Evolutionary conservation across 345 rosid genomes (phyloP), one percentile per base, ranked within the genome.

Genomic region (Rhizophora mangle): DNA sequence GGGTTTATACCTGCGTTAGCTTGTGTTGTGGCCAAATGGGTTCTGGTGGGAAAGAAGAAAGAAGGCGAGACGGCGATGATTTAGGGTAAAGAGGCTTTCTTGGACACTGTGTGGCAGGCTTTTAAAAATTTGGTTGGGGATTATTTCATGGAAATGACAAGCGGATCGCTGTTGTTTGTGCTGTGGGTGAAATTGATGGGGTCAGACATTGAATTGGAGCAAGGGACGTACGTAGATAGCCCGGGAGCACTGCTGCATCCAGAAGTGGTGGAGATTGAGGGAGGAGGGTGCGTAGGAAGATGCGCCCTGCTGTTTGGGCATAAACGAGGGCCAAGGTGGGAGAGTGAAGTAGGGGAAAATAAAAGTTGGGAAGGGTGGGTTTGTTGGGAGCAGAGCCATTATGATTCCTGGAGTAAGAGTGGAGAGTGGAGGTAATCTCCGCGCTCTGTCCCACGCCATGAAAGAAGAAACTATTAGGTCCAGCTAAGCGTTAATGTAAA

Each of bases 101-200:
- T 74, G 86, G 90, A 88, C 83, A 88, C 90, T 0, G 60, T 75
- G 3, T 86, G 90, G 90, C 90, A 86, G 47, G 90, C 89, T 24
- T 71, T 86, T 47, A 77, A 84, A 72, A 85, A 89, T 0, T 34
- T 88, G 2, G 83, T 80, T 1, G 86, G 85, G 47, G 86, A 86
- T 6, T 86, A 86, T 61, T 88, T 88, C 78, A 71, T 86, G 80
- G 93, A 86, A 71, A 79, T 80, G 81, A 72, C 83, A 0, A 57
- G 79, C 36, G 93, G 93, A 32, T 84, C 87, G 0, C 24, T 71
- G 20, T 19, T 74, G 13, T 86, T 83, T 36, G 34, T 79, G 22
- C n/a, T 83, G 7, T 79, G 86, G 87, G 79, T 88, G 80, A 88
- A 83, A 61, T 53, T 88, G 31, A 86, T 85, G 89, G 93, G 90